Evolutionary conservation across 2,329 filamentous ascomycete species (phyloP).

Genomic region (Cytospora chrysosperma): DNA sequence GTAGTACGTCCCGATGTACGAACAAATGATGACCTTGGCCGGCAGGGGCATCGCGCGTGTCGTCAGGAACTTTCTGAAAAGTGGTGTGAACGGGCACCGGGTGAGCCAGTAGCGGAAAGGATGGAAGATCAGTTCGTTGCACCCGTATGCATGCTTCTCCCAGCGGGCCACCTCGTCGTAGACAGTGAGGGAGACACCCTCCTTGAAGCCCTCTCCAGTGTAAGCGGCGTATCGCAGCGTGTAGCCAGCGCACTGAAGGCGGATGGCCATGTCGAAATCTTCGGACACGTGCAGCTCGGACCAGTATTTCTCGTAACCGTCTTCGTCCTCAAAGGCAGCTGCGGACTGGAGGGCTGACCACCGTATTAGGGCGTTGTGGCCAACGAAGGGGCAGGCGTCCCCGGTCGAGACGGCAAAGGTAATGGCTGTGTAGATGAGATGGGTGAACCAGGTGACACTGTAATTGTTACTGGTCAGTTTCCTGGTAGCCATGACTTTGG

Average conservation of each 20-base stretch:
- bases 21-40: slow-evolving; percentile 53
- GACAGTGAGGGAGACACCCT: slow-evolving; percentile 79
- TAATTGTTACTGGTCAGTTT: not conserved
- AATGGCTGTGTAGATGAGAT: slow-evolving; percentile 72
- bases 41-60: slow-evolving; percentile 50
- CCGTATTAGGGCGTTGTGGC: slow-evolving; percentile 73
- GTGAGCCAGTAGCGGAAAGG: slow-evolving; percentile 62
- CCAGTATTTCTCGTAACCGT: slow-evolving; percentile 77
- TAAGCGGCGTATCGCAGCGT: slow-evolving; percentile 68
- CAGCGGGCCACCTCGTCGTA: slow-evolving; percentile 82
- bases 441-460: slow-evolving; percentile 71
- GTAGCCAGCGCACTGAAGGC: slow-evolving; percentile 70
- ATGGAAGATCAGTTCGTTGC: slow-evolving; percentile 75
- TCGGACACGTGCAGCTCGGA: slow-evolving; percentile 77
- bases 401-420: slow-evolving; percentile 71
- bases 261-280: slow-evolving; percentile 79
- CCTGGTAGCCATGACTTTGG: not conserved
- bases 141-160: slow-evolving; percentile 86
- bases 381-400: slow-evolving; percentile 75
- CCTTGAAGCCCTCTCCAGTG: slow-evolving; percentile 70
- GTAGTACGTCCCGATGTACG: slow-evolving; percentile 34
- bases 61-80: slow-evolving; percentile 60
- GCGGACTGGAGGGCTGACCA: slow-evolving; percentile 76
- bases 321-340: slow-evolving; percentile 61
- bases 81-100: slow-evolving; percentile 62